Evolutionary conservation across 257 asterid genomes (phyloP), one percentile per base, ranked within the genome.

Genomic region (Capsicum rhomboideum): DNA sequence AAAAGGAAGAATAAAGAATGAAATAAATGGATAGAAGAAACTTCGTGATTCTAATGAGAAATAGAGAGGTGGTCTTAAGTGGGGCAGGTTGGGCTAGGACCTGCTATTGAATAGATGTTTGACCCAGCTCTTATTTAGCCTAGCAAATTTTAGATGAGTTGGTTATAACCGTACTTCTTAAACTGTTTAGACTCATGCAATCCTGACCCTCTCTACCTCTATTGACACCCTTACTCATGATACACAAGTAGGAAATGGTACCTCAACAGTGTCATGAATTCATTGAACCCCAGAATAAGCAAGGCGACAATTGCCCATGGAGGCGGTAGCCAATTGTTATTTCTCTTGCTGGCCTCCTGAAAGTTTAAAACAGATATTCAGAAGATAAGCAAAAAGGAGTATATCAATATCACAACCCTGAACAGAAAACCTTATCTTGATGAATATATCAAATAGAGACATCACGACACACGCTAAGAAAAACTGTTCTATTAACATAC

Each of bases 221-320:
- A 53, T 17, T 53, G 18, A 61, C 56, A 59, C 69, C 37, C 68
- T 4, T 40, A 72, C 58, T 72, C 80, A 44, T 44, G 80, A 72
- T 72, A 56, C 37, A 72, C n/a, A 72, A 72, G 80, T 72, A 72
- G 58, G 21, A 44, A 37, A 29, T 78, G 46, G 55, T 90, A 97
- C 99, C 99, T 97, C 85, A 97, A 90, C 56, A 97, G 93, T 82
- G 99, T 94, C 99, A 97, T 97, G 87, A 97, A 97, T 85, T 97
- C 99, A 85, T 97, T 97, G 87, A 97, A 95, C n/a, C 99, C 99
- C 89, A 97, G 89, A 84, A 97, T 82, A 84, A 92, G 85, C 87
- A 97, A 81, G 13, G 99, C 99, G 53, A 84, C 83, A 52, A 97
- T 90, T 82, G 99, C 99, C 99, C 99, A 95, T 78, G 98, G 99